A percentile compares a stretch with the other conserved stretches of the same genome.
Evolutionary conservation across 2,329 filamentous ascomycete species (phyloP).

Genomic region (Fusarium austroafricanum): DNA sequence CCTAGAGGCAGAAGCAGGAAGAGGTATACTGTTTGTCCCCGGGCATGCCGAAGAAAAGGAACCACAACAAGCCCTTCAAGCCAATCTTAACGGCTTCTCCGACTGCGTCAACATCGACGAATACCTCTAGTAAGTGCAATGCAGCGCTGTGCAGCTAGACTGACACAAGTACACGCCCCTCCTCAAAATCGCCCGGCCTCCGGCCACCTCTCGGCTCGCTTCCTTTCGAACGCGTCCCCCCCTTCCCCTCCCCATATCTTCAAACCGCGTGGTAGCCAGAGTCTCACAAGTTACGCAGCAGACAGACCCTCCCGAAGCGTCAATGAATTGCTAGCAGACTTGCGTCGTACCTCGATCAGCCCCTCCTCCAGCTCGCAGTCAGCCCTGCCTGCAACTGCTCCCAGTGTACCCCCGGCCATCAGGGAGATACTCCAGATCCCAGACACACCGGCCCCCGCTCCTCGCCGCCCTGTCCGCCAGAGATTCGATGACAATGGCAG

Average conservation of each 20-base stretch:
- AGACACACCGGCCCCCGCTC: conserved; percentile 64
- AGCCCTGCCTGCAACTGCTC: conserved; percentile 51
- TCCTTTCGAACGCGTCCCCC: conserved; percentile 35
- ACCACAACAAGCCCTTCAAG: conserved; percentile 67
- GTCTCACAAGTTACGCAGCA: conserved; percentile 48
- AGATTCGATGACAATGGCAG: conserved; percentile 61
- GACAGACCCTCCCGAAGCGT: conserved; percentile 58
- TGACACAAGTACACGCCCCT: conserved; percentile 35
- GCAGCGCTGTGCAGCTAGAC: conserved; percentile 1
- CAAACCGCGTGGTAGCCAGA: conserved; percentile 45
- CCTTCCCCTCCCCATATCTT: conserved; percentile 29
- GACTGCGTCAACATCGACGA: conserved; percentile 40
- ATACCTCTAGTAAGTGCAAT: conserved; percentile 45
- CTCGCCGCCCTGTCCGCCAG: conserved; percentile 57
- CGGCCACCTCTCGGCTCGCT: conserved; percentile 44
- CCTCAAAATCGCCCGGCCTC: conserved; percentile 23
- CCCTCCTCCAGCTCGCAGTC: conserved; percentile 43
- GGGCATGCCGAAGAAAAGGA: conserved; percentile 74
- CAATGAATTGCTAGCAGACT: conserved; percentile 69
- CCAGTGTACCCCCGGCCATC: conserved; percentile 70
- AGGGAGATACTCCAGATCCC: conserved; percentile 70
- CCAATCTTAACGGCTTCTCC: conserved; percentile 67
- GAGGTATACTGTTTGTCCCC: conserved; percentile 22
- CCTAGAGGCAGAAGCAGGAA: neutral
- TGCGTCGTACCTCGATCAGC: conserved; percentile 60